Evolutionary conservation across 1,284 basidiomycete species (phyloP).

Genomic region (Rhizopogon hawkerae): DNA sequence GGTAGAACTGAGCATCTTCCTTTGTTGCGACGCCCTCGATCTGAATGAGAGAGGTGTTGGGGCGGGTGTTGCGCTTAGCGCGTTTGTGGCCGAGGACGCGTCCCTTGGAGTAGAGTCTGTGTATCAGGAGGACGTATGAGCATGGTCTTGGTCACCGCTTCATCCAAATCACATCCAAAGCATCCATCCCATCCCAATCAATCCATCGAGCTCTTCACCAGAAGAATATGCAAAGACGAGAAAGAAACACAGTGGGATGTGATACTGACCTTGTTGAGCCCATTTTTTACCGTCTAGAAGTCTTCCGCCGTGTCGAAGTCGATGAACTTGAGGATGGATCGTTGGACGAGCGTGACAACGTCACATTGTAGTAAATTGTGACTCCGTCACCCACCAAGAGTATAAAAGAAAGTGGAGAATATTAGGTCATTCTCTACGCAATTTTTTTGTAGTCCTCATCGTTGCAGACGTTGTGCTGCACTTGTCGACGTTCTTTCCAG

Average conservation of each 20-base stretch:
- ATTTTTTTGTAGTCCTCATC: conserved; percentile 12
- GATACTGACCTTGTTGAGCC: conserved; percentile 66
- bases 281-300: conserved; percentile 50
- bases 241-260: conserved; percentile 8
- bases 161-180: conserved; percentile 14
- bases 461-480: conserved; percentile 25
- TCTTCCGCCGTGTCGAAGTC: conserved; percentile 31
- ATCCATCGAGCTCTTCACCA: conserved; percentile 26
- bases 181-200: conserved; percentile 15
- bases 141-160: neutral
- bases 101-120: conserved; percentile 93
- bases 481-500: conserved; percentile 16
- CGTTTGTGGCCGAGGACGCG: conserved; percentile 98
- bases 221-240: conserved; percentile 5
- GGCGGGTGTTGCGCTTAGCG: conserved; percentile 91
- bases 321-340: conserved; percentile 15
- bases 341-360: conserved; percentile 19
- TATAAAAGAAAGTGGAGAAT: conserved; percentile 1
- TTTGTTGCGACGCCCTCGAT: conserved; percentile 94
- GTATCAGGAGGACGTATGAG: conserved; percentile 9
- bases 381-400: conserved; percentile 14
- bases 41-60: conserved; percentile 94
- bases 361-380: conserved; percentile 20
- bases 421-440: too few relatives aligned
- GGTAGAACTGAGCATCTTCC: conserved; percentile 96